phyloP scores from a whole-genome alignment of 441 rosid genomes.

The Aquilaria agallochum region DNA sequence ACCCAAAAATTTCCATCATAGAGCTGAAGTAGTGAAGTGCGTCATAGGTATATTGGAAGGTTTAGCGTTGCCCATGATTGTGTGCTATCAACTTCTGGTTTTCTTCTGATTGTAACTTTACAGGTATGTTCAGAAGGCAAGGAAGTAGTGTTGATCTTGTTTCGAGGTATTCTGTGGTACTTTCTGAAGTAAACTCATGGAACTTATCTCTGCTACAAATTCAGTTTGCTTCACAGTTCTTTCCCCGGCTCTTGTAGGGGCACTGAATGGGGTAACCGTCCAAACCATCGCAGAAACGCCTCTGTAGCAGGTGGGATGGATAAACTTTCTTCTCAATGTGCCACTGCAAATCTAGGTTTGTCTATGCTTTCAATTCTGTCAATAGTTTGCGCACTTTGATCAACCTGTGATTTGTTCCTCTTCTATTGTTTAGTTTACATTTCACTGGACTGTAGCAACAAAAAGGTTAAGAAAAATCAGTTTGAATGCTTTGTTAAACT shows the following conservation, averaged over 20 bases:
- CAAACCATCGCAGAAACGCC: conserved; percentile 61
- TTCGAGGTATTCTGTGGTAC: conserved; percentile 40
- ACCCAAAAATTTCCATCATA: too few species aligned
- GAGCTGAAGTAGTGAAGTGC: too few species aligned
- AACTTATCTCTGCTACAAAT: background rate
- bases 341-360: conserved; percentile 53
- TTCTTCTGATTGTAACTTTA: conserved; percentile 6
- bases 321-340: conserved; percentile 34
- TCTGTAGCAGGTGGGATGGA: conserved; percentile 67
- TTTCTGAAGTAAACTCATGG: background rate
- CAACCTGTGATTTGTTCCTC: too few species aligned
- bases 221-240: background rate
- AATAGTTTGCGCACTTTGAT: too few species aligned
- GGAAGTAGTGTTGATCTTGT: conserved; percentile 60
- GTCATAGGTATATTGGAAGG: too few species aligned
- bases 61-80: too few species aligned
- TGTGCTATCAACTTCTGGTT: background rate
- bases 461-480: too few species aligned
- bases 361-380: background rate
- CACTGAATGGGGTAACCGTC: conserved; percentile 37
- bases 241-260: conserved; percentile 26
- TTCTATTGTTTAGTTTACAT: too few species aligned
- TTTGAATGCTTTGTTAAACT: too few species aligned
- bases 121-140: conserved; percentile 69
- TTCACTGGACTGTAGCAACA: too few species aligned